phyloP scores from a whole-genome alignment of 805 yeast genomes.

The Candida broadrunensis region DNA sequence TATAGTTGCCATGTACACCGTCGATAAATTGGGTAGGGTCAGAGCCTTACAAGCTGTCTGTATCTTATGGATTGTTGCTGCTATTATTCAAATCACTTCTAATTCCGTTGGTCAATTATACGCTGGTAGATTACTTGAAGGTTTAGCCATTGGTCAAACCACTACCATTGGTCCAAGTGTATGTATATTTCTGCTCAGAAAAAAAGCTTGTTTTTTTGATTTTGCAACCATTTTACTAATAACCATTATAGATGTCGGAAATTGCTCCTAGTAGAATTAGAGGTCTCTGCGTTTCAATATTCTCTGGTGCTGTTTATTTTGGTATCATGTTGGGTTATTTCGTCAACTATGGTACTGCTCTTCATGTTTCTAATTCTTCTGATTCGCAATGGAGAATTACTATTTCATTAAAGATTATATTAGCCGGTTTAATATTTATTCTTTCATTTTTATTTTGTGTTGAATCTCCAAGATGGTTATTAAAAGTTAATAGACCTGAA shows the following conservation, averaged over 20 bases:
- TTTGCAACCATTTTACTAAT: too few relatives aligned
- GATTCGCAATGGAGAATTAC: constrained; percentile 50
- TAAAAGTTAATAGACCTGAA: constrained; percentile 37
- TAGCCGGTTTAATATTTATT: constrained; percentile 44
- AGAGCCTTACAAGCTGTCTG: constrained; percentile 43
- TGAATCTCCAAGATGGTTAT: constrained; percentile 51
- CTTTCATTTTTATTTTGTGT: constrained; percentile 38
- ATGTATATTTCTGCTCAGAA: too few relatives aligned
- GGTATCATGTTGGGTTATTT: constrained; percentile 49
- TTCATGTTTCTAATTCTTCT: constrained; percentile 9
- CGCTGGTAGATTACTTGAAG: constrained; percentile 53
- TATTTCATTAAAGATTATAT: constrained; percentile 41
- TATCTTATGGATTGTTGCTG: constrained; percentile 42
- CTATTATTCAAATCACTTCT: constrained; percentile 45
- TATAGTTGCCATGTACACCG: constrained; percentile 44
- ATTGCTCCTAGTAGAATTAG: constrained; percentile 49
- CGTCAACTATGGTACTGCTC: constrained; percentile 28
- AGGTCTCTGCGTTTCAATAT: constrained; percentile 48
- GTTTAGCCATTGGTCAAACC: constrained; percentile 52
- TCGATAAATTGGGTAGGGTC: constrained; percentile 49
- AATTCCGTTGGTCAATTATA: constrained; percentile 44
- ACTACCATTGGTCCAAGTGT: constrained; percentile 49
- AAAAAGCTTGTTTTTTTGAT: too few relatives aligned
- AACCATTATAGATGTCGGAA: constrained; percentile 31
- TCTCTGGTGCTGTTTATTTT: constrained; percentile 55